phyloP scores from a whole-genome alignment of 805 yeast species.

The Saturnispora sekii region DNA sequence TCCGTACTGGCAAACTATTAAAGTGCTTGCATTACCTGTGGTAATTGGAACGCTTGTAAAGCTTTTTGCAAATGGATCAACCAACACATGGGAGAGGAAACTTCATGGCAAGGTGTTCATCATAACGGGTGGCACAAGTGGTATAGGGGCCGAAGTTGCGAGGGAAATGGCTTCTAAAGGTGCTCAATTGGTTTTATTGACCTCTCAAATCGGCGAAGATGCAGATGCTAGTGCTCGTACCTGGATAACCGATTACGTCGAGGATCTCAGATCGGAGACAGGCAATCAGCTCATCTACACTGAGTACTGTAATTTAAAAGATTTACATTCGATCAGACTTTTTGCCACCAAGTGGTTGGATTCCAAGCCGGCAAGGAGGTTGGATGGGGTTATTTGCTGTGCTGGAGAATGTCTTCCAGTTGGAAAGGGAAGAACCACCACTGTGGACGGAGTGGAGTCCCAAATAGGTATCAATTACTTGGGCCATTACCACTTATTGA shows the following conservation, averaged over 20 bases:
- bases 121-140: slow-evolving; percentile 91
- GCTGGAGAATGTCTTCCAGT: slow-evolving; percentile 78
- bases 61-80: slow-evolving; percentile 67
- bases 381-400: slow-evolving; percentile 83
- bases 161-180: slow-evolving; percentile 70
- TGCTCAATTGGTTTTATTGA: slow-evolving; percentile 73
- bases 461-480: slow-evolving; percentile 80
- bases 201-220: slow-evolving; percentile 41
- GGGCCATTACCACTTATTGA: slow-evolving; percentile 72
- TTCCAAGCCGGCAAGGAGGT: slow-evolving; percentile 78
- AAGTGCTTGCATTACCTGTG: slow-evolving; percentile 46
- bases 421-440: slow-evolving; percentile 50
- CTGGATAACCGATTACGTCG: slow-evolving; percentile 74
- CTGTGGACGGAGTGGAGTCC: slow-evolving; percentile 75
- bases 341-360: slow-evolving; percentile 95
- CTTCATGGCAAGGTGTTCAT: slow-evolving; percentile 81
- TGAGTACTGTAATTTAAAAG: slow-evolving; percentile 78
- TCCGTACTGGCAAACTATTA: slow-evolving; percentile 63
- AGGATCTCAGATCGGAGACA: slow-evolving; percentile 63
- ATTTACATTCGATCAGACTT: slow-evolving; percentile 65
- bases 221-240: slow-evolving; percentile 28
- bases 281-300: slow-evolving; percentile 73
- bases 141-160: slow-evolving; percentile 72
- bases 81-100: slow-evolving; percentile 88
- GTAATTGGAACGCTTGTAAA: slow-evolving; percentile 42